Evolutionary conservation across 2,329 filamentous ascomycete species (phyloP), one percentile per base, ranked within the genome.

Genomic region (Pseudocercospora pini-densiflorae): DNA sequence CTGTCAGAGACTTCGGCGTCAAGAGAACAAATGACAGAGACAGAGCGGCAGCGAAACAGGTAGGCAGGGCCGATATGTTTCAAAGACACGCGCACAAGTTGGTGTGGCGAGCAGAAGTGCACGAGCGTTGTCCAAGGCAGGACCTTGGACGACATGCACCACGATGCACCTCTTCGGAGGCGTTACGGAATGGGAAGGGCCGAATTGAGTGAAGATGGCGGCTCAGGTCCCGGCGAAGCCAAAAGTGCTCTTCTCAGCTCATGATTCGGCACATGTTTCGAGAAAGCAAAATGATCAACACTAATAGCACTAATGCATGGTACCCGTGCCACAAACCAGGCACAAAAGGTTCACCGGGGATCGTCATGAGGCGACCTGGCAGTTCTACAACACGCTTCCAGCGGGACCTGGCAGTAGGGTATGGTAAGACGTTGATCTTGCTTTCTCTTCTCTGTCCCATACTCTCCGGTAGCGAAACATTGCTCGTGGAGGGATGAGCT

Each of bases 301-400:
- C 54, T 58, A 58, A 40, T 24, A 43, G 31, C 55, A 58, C 55
- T 58, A 43, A 43, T 58, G 51, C 55, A 58, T 58, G 55, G 55
- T 40, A 21, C 23, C 55, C 55, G 55, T 43, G 55, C 7, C 54
- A 58, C 27, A 40, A 24, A 40, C 14, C 54, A 58, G 16, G 54
- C 54, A 40, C 54, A 19, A 58, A 27, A 33, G 16, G 27, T 24
- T 40, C 27, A 33, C 31, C 54, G 51, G 27, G 23, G 23, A 55
- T 55, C 51, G 24, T 55, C 51, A 19, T 55, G 45, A 21, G 45
- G 19, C 51, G 54, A 16, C 54, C 27, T 40, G 54, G 14, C 54
- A 36, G 53, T 36, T 57, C 24, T 33, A 55, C 51, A 16, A 19
- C 27, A 55, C 19, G 45, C 45, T 49, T 49, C 45, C 45, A 49